These are phyloP conservation scores for Cyclotella atomus DNA, from an alignment of 108 stramenopile species.

Conservation along the genomic window DNA sequence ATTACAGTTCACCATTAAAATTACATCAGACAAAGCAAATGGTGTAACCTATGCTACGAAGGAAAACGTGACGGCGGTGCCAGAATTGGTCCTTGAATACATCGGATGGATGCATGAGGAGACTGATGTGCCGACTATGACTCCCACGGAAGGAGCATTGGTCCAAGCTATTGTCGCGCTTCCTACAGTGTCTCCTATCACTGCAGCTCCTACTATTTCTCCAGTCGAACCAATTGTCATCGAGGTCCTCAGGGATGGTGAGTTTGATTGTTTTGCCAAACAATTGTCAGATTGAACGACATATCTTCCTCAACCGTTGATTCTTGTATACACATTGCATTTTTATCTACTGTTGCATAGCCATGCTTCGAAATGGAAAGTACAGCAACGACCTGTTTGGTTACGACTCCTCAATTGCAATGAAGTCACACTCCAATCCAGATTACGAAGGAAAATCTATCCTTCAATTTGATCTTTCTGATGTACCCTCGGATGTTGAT, in stretches of 20 bases:
- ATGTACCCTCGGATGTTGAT: background rate
- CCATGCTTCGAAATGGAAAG: slow-evolving; percentile 18
- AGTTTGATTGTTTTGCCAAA: no score
- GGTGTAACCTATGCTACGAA: slow-evolving; percentile 20
- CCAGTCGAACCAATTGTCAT: background rate
- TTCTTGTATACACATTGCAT: no score
- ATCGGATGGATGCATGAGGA: background rate
- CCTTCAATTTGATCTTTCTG: slow-evolving; percentile 17
- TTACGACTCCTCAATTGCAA: slow-evolving; percentile 13
- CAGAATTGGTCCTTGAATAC: slow-evolving; percentile 15
- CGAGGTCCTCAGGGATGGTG: background rate
- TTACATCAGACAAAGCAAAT: slow-evolving; percentile 6
- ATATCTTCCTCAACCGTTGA: no score
- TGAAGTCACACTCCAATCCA: background rate
- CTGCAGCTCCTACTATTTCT: background rate
- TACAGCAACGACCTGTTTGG: slow-evolving; percentile 19
- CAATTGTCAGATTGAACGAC: no score
- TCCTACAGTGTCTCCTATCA: background rate
- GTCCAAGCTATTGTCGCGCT: background rate
- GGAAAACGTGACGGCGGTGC: slow-evolving; percentile 12
- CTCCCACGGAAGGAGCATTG: background rate
- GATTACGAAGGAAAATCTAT: slow-evolving; percentile 9
- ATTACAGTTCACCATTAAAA: slow-evolving; percentile 1
- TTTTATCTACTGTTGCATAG: no score
- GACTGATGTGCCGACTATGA: background rate